Base-by-base conservation (phyloP, 1,284 basidiomycete genomes). In the Ustilago cynodontis region DNA sequence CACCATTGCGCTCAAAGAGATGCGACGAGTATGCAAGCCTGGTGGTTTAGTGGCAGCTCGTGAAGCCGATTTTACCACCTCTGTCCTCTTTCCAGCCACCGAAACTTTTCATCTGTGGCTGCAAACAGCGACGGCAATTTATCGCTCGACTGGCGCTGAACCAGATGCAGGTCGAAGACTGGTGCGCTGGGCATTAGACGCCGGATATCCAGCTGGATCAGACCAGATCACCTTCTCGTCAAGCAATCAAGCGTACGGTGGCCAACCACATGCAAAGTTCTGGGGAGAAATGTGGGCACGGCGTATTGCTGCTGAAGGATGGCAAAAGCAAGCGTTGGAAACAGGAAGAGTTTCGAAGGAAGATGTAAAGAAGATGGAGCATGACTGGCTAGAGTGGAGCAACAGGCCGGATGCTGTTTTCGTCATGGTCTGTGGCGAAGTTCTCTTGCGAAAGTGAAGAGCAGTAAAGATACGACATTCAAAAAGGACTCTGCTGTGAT, bases 281-380 rank as follows among this genome's bases (percentile, higher is more conserved):
- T 76, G 69, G 68, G 73, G 73, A 2, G 45, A 61, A 39, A 76
- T 71, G 73, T 71, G 65, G 65, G 51, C 73, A 6, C 50, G 65
- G 18, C 53, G 73, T 0, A 16, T 68, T 7, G 53, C 58, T 0
- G 73, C 54, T 5, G 53, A 71, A 20, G n/a, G 28, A 1, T 76
- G 73, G 73, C 64, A 56, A 37, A 47, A 65, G 24, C 65, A 71
- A 41, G 73, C 69, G 4, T 16, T 65, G 7, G 35, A 53, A 11
- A 68, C 73, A 13, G 61, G 62, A n/a, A 55, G 41, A 26, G 68
- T 52, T 20, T 55, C 29, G 0, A 28, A 59, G 49, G 7, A 59
- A 16, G 39, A 76, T 22, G 31, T 76, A 18, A 54, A 64, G 8
- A 37, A 41, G 43, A 68, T 76, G 37, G 20, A 52, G 4, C 33